Conservation (phyloP, 1,284 basidiomycete species). For the Agaricales sp. region DNA sequence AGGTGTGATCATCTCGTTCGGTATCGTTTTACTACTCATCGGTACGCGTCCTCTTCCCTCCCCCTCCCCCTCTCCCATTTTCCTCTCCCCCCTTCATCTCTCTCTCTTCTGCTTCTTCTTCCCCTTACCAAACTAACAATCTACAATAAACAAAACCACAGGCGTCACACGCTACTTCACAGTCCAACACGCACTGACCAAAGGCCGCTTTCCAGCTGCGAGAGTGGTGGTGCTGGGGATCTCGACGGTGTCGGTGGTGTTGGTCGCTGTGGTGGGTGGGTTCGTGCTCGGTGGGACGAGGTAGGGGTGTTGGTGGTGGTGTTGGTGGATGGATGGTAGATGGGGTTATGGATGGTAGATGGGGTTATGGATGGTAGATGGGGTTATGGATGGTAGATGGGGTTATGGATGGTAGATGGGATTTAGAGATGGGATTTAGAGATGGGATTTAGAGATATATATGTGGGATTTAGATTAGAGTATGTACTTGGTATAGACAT, state of each 20-base stretch:
- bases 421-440: no score
- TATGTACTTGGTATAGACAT: no score
- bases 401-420: no score
- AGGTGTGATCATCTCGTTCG: constrained; percentile 34
- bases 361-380: no score
- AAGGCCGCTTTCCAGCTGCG: constrained; percentile 44
- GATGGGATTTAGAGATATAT: no score
- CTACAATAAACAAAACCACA: no score
- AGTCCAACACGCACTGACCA: constrained; percentile 39
- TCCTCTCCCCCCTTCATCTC: background rate
- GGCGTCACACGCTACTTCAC: constrained; percentile 44
- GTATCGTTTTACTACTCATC: constrained; percentile 31
- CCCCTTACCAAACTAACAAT: background rate
- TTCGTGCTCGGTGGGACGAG: constrained; percentile 25
- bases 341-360: no score
- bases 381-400: no score
- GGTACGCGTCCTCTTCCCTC: constrained; percentile 21
- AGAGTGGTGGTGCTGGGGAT: constrained; percentile 25
- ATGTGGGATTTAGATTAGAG: no score
- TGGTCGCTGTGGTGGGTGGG: constrained; percentile 40
- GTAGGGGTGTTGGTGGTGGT: no score
- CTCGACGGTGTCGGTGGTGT: constrained; percentile 26
- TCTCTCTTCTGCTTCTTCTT: background rate
- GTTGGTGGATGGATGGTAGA: no score
- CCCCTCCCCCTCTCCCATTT: background rate